A percentile compares a stretch with the other conserved stretches of the same genome.
phyloP scores from a whole-genome alignment of 1,284 basidiomycete genomes.

The Mrakiaceae sp. region DNA sequence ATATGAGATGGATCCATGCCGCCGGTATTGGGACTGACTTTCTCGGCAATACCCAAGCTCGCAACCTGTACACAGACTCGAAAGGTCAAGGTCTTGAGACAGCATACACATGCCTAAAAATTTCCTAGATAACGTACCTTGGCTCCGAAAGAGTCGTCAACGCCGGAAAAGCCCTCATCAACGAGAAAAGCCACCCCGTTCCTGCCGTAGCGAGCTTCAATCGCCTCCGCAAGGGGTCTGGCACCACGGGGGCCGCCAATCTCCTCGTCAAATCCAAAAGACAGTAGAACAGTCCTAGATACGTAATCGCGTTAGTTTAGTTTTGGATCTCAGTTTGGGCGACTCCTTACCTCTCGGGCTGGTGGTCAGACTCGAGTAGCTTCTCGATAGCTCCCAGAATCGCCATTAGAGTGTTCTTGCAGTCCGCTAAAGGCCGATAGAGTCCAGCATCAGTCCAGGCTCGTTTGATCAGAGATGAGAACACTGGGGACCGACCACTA shows the following conservation, averaged over 20 bases:
- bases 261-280: constrained; percentile 40
- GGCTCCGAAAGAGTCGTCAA: constrained; percentile 30
- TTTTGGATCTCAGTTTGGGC: too few species aligned
- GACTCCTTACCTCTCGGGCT: constrained; percentile 29
- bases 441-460: neutral
- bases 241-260: constrained; percentile 34
- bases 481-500: constrained; percentile 2
- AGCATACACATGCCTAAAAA: too few species aligned
- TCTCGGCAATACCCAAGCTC: too few species aligned
- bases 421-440: neutral
- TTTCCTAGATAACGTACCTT: constrained; percentile 34
- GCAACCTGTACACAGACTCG: too few species aligned
- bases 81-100: too few species aligned
- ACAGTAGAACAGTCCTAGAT: constrained; percentile 24
- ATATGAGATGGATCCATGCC: too few species aligned
- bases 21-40: too few species aligned
- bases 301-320: too few species aligned
- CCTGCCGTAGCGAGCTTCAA: constrained; percentile 36
- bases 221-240: constrained; percentile 24
- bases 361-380: constrained; percentile 37
- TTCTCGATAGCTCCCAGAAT: constrained; percentile 40
- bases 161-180: constrained; percentile 37
- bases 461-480: constrained; percentile 21
- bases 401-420: constrained; percentile 31
- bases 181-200: constrained; percentile 31